These are phyloP conservation scores for Psidium friedrichsthalianum DNA, from an alignment of 345 rosid genomes.

Conservation along the genomic window DNA sequence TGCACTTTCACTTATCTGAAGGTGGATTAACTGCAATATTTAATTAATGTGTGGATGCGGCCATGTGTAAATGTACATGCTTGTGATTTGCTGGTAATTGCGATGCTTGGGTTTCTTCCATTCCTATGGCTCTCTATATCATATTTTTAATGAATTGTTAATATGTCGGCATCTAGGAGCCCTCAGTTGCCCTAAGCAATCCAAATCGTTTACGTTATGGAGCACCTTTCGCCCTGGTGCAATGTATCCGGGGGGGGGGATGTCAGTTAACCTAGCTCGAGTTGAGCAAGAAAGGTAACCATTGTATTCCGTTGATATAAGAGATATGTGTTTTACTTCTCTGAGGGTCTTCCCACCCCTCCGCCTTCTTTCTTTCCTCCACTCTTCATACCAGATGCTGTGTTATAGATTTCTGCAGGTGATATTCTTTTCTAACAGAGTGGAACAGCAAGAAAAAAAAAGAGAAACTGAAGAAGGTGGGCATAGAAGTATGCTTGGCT, in stretches of 20 bases:
- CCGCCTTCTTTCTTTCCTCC: background rate
- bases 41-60: background rate
- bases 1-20: conserved; percentile 87
- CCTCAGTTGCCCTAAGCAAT: conserved; percentile 86
- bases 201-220: conserved; percentile 89
- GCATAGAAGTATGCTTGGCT: conserved; percentile 91
- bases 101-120: background rate
- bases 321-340: background rate
- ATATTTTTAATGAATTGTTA: background rate
- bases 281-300: conserved; percentile 88
- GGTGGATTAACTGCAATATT: conserved; percentile 32
- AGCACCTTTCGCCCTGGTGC: conserved; percentile 70
- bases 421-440: conserved; percentile 67
- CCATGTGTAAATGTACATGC: background rate
- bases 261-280: conserved; percentile 82
- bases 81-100: background rate
- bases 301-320: background rate
- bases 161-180: conserved; percentile 53
- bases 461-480: conserved; percentile 81
- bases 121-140: background rate
- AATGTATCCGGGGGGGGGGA: conserved; percentile 51
- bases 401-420: conserved; percentile 37
- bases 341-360: background rate
- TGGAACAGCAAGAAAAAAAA: conserved; percentile 84
- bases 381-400: background rate